These are phyloP conservation scores for Xerocomellus amylosporus DNA, from an alignment of 768 basidiomycete species.

Conservation along the genomic window DNA sequence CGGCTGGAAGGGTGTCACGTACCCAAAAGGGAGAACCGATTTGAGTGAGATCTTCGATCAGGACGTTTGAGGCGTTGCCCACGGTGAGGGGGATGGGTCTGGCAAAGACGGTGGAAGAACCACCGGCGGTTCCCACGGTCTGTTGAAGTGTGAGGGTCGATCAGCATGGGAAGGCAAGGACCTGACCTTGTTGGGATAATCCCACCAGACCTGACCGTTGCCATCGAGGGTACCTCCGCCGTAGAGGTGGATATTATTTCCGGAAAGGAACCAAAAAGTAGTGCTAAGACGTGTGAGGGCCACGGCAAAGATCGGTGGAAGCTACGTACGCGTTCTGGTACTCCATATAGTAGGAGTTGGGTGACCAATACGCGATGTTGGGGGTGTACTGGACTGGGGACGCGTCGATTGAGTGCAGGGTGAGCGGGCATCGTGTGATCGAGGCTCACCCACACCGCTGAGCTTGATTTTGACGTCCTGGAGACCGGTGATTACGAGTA, in stretches of 20 bases:
- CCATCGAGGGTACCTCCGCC: conserved; percentile 46
- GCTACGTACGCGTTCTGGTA: conserved; percentile 42
- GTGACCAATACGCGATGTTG: conserved; percentile 42
- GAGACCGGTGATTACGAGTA: conserved; percentile 38
- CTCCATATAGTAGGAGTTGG: conserved; percentile 37
- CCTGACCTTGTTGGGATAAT: conserved; percentile 25
- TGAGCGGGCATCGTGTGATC: conserved; percentile 6
- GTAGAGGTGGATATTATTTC: conserved; percentile 36
- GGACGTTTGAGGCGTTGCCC: conserved; percentile 40
- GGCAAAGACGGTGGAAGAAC: conserved; percentile 42
- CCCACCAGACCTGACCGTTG: conserved; percentile 46
- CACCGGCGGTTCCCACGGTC: conserved; percentile 40
- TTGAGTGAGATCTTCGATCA: conserved; percentile 39
- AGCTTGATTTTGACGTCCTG: conserved; percentile 39
- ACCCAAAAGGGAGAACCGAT: conserved; percentile 44
- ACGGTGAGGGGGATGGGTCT: conserved; percentile 45
- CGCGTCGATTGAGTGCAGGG: not conserved
- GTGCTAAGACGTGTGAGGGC: conserved; percentile 23
- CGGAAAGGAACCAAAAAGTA: conserved; percentile 41
- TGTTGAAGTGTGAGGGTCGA: conserved; percentile 5
- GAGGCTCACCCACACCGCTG: conserved; percentile 34
- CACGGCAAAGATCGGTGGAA: not conserved
- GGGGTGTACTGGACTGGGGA: conserved; percentile 36
- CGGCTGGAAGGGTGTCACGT: conserved; percentile 7
- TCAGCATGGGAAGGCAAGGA: conserved; percentile 6